Conservation (phyloP, 2,329 filamentous ascomycete genomes). For the Apiospora phragmitis region DNA sequence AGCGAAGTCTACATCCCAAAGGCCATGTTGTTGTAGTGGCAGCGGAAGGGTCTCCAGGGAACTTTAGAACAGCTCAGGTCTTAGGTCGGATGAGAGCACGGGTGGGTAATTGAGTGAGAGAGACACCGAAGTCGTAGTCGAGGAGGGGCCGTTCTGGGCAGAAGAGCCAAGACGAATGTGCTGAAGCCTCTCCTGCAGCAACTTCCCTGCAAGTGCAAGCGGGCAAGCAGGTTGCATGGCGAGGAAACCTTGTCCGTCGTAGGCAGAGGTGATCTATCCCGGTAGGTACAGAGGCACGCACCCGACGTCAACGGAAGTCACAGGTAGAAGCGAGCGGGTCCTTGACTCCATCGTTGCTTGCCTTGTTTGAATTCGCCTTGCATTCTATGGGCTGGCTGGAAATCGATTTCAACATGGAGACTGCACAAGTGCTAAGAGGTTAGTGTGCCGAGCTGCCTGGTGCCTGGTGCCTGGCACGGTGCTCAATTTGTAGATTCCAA, state of each 20-base stretch:
- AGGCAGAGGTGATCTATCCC: background rate
- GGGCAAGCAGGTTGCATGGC: background rate
- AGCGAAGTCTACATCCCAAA: background rate
- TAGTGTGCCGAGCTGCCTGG: background rate
- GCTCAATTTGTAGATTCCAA: background rate
- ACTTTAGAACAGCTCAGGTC: background rate
- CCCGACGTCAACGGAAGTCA: background rate
- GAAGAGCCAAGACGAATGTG: background rate
- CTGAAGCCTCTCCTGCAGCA: background rate
- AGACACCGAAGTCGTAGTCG: background rate
- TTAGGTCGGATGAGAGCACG: background rate
- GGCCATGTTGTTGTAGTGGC: background rate
- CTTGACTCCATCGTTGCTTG: background rate
- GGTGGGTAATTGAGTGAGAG: background rate
- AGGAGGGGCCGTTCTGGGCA: background rate
- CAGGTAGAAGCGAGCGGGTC: background rate
- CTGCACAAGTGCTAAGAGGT: background rate
- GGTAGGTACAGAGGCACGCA: background rate
- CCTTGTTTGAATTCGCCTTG: background rate
- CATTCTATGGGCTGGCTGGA: background rate
- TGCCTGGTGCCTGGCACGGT: too few relatives aligned
- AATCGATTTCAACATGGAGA: background rate
- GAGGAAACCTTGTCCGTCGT: background rate
- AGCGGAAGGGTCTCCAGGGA: background rate
- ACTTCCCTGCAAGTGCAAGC: background rate